A percentile compares a stretch with the other conserved stretches of the same genome.
Conservation (phyloP, 139 green algal genomes). For the Axilococcus clingmanii region DNA sequence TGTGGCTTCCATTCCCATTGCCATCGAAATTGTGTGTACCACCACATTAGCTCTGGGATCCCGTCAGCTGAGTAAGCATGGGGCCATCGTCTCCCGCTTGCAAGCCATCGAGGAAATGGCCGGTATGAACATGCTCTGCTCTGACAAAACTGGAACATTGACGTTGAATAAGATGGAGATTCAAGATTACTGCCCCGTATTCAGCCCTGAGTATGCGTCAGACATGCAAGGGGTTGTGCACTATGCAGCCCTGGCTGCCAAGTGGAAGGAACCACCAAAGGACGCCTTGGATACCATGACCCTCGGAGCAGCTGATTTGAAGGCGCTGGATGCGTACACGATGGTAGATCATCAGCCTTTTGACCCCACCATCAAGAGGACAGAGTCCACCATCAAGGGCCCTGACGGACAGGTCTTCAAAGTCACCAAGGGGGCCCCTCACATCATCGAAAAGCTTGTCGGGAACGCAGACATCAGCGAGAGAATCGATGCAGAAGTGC, state of each 20-base stretch:
- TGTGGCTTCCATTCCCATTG: constrained; percentile 61
- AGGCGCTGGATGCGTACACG: constrained; percentile 27
- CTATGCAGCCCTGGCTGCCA: constrained; percentile 60
- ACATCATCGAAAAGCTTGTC: constrained; percentile 40
- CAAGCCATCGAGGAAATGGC: constrained; percentile 81
- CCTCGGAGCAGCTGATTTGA: constrained; percentile 45
- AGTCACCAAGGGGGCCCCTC: constrained; percentile 54
- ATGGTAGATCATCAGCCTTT: constrained; percentile 75
- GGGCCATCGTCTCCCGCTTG: constrained; percentile 76
- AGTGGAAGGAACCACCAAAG: constrained; percentile 74
- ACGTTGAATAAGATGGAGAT: constrained; percentile 88
- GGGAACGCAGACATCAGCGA: constrained; percentile 30
- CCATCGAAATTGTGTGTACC: constrained; percentile 66
- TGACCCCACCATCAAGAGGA: constrained; percentile 80
- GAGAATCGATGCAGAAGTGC: constrained; percentile 37
- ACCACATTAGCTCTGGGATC: constrained; percentile 76
- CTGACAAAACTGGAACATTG: constrained; percentile 80
- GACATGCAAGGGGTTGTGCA: constrained; percentile 37
- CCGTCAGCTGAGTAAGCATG: constrained; percentile 42
- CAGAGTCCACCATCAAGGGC: constrained; percentile 44
- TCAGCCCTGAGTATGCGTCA: constrained; percentile 26
- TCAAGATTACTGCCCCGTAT: constrained; percentile 67
- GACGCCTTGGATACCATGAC: constrained; percentile 80
- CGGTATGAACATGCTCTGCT: constrained; percentile 87
- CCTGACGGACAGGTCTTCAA: constrained; percentile 55